These are phyloP conservation scores for Hemileccinum impolitum DNA, from an alignment of 768 basidiomycete species.

Conservation along the genomic window DNA sequence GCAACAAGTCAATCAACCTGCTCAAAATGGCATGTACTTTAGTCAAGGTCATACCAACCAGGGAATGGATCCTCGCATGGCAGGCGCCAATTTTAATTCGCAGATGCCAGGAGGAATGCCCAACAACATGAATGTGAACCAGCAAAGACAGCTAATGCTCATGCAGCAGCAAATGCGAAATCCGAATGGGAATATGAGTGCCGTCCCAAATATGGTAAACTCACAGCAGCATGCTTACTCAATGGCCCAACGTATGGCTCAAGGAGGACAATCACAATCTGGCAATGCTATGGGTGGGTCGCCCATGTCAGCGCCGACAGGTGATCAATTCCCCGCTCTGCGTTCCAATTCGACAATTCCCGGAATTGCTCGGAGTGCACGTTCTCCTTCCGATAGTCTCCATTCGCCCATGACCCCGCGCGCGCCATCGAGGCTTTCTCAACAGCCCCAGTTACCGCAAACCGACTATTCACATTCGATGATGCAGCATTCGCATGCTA, in stretches of 20 bases:
- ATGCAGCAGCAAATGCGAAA: conserved; percentile 36
- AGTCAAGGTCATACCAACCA: conserved; percentile 21
- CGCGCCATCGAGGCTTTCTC: conserved; percentile 33
- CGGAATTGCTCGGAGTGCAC: conserved; percentile 70
- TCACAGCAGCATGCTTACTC: conserved; percentile 33
- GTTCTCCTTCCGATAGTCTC: conserved; percentile 68
- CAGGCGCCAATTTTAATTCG: conserved; percentile 23
- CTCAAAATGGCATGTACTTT: conserved; percentile 32
- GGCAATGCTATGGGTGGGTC: conserved; percentile 33
- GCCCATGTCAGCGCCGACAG: conserved; percentile 40
- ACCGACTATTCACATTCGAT: conserved; percentile 38
- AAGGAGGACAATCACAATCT: conserved; percentile 37
- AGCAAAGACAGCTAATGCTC: conserved; percentile 47
- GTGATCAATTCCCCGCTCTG: conserved; percentile 45
- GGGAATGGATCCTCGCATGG: conserved; percentile 32
- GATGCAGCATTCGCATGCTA: conserved; percentile 35
- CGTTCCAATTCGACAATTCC: conserved; percentile 63
- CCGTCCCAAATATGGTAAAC: conserved; percentile 30
- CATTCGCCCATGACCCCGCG: conserved; percentile 43
- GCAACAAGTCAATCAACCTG: conserved; percentile 24
- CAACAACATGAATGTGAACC: conserved; percentile 28
- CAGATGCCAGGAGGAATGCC: conserved; percentile 30
- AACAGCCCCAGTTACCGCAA: conserved; percentile 49
- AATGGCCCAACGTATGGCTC: conserved; percentile 44
- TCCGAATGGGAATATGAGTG: conserved; percentile 24